These are phyloP conservation scores for Biscutella laevigata DNA, from an alignment of 441 rosid species.

Conservation along the genomic window DNA sequence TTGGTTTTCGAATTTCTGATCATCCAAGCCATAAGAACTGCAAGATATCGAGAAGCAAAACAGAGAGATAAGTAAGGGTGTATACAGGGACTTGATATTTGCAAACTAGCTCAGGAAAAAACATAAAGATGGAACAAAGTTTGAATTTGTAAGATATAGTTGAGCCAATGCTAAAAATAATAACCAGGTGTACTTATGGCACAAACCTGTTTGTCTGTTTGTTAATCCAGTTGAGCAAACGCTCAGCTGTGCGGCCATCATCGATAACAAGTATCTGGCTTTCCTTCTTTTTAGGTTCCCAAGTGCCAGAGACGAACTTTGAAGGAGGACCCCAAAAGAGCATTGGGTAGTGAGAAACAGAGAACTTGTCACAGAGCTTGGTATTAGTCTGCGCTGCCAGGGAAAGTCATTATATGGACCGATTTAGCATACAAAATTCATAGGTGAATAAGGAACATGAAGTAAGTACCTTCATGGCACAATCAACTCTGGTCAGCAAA, in stretches of 20 bases:
- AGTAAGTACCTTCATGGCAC: constrained; percentile 63
- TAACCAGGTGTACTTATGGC: neutral
- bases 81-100: neutral
- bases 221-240: constrained; percentile 79
- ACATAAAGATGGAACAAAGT: neutral
- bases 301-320: constrained; percentile 47
- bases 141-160: neutral
- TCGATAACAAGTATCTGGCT: constrained; percentile 46
- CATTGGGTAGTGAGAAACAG: constrained; percentile 78
- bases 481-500: constrained; percentile 87
- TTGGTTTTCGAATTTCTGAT: constrained; percentile 70
- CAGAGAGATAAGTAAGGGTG: constrained; percentile 8
- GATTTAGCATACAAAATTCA: neutral
- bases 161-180: neutral
- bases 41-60: constrained; percentile 12
- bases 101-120: neutral
- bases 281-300: constrained; percentile 50
- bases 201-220: constrained; percentile 72
- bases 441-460: neutral
- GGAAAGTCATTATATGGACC: constrained; percentile 28
- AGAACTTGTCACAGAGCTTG: constrained; percentile 76
- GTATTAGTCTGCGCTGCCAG: constrained; percentile 87
- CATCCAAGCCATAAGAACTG: constrained; percentile 82
- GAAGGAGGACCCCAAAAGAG: constrained; percentile 80
- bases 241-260: constrained; percentile 81